These are phyloP conservation scores for Tuber melanosporum DNA, from an alignment of 495 filamentous ascomycete genomes.

Conservation along the genomic window DNA sequence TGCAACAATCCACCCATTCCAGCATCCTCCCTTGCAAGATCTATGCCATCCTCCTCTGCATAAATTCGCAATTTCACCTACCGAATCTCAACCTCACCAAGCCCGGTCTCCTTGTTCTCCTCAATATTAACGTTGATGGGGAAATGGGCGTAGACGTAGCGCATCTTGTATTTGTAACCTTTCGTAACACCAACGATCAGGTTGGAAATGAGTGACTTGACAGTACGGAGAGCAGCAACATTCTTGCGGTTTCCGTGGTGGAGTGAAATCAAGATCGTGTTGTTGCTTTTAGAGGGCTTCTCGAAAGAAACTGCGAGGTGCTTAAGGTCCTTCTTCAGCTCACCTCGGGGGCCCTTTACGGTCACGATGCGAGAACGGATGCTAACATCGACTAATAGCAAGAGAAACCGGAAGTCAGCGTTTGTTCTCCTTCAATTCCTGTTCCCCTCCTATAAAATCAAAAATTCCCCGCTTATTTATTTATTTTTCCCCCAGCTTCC, in stretches of 20 bases:
- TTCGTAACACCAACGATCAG: constrained; percentile 94
- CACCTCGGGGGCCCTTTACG: constrained; percentile 92
- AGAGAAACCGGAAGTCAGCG: constrained; percentile 46
- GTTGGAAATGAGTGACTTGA: constrained; percentile 96
- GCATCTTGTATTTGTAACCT: constrained; percentile 99
- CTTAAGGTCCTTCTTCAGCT: constrained; percentile 89
- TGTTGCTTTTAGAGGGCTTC: constrained; percentile 57
- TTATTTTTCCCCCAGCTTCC: constrained; percentile 9
- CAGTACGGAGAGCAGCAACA: constrained; percentile 93
- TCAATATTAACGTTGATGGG: constrained; percentile 99
- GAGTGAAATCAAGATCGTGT: constrained; percentile 86
- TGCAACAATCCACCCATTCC: background rate
- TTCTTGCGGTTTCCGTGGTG: constrained; percentile 97
- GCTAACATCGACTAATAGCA: constrained; percentile 71
- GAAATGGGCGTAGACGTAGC: constrained; percentile 99
- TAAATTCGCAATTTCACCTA: constrained; percentile 49
- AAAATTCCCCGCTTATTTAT: constrained; percentile 27
- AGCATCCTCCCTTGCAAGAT: constrained; percentile 8
- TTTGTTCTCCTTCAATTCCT: constrained; percentile 27
- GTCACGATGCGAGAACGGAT: constrained; percentile 95
- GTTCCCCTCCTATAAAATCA: constrained; percentile 11
- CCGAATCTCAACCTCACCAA: constrained; percentile 92
- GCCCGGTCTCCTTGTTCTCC: constrained; percentile 84
- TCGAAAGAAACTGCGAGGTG: constrained; percentile 95
- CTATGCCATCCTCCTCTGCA: background rate